Conservation (phyloP, 352 stramenopile species). For the Phytopythium chamaehyphon region DNA sequence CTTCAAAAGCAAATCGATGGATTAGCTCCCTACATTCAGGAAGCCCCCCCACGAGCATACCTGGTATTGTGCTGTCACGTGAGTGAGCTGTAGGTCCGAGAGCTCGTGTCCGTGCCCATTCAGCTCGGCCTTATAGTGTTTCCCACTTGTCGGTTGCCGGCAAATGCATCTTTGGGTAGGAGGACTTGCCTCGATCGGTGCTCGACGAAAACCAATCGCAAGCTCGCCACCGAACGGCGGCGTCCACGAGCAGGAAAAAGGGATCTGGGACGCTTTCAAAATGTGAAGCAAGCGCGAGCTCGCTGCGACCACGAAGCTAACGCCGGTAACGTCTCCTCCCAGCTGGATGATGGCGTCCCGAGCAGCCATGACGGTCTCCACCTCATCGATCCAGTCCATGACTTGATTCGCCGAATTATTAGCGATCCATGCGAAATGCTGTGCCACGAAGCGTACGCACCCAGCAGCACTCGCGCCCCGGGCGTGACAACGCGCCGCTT, state of each 20-base stretch:
- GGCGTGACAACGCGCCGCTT: slow-evolving; percentile 20
- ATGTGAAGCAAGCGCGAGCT: slow-evolving; percentile 25
- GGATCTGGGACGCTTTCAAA: slow-evolving; percentile 33
- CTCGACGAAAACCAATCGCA: slow-evolving; percentile 6
- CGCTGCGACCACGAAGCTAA: slow-evolving; percentile 41
- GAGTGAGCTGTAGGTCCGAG: slow-evolving; percentile 14
- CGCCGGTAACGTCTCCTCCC: slow-evolving; percentile 44
- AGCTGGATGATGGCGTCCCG: slow-evolving; percentile 32
- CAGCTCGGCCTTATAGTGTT: neutral
- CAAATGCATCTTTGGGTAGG: slow-evolving; percentile 14
- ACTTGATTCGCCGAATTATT: slow-evolving; percentile 13
- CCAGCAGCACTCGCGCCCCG: slow-evolving; percentile 21
- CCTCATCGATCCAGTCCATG: slow-evolving; percentile 50
- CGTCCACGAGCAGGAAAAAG: slow-evolving; percentile 46
- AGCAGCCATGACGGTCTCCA: slow-evolving; percentile 36
- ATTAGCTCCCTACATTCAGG: neutral
- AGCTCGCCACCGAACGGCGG: slow-evolving; percentile 30
- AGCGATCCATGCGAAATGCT: neutral
- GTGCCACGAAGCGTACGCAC: slow-evolving; percentile 6
- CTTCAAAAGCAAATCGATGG: slow-evolving; percentile 10
- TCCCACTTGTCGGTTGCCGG: slow-evolving; percentile 2
- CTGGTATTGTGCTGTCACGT: slow-evolving; percentile 60
- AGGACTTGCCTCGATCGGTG: neutral
- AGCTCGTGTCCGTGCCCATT: slow-evolving; percentile 2
- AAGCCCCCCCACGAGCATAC: slow-evolving; percentile 14